phyloP scores from a whole-genome alignment of 202 grass and related monocot species.

The Sporobolus alterniflorus region DNA sequence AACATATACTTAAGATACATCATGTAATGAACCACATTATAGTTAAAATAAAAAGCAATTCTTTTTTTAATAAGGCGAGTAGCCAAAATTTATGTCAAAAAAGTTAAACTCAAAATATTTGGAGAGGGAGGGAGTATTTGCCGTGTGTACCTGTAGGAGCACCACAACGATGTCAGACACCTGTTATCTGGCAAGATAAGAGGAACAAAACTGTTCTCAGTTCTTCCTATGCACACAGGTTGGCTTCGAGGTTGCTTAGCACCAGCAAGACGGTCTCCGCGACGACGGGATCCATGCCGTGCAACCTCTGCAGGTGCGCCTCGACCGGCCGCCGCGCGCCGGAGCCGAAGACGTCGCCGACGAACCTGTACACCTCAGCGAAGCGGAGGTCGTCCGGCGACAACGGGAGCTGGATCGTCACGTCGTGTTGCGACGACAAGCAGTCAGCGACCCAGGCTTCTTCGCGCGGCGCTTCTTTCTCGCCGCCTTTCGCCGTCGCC shows the following conservation, averaged over 20 bases:
- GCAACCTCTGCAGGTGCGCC: neutral
- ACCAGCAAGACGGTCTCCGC: constrained; percentile 4
- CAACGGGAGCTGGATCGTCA: neutral
- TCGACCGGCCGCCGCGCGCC: neutral
- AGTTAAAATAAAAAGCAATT: too few relatives aligned
- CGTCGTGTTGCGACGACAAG: neutral
- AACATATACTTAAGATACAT: too few relatives aligned
- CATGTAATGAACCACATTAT: too few relatives aligned
- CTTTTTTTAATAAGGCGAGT: too few relatives aligned
- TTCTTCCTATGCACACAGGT: neutral
- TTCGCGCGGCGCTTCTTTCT: neutral
- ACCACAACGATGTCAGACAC: too few relatives aligned
- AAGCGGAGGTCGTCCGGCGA: neutral
- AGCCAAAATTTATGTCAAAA: too few relatives aligned
- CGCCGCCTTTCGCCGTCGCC: neutral
- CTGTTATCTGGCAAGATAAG: too few relatives aligned
- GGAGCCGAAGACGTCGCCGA: constrained; percentile 28
- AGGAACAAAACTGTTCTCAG: too few relatives aligned
- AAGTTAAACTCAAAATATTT: too few relatives aligned
- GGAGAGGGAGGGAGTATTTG: too few relatives aligned
- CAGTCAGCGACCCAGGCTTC: neutral
- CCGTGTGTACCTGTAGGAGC: too few relatives aligned
- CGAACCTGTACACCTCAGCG: constrained; percentile 25
- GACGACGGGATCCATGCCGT: neutral
- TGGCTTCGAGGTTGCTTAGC: neutral